A percentile compares a stretch with the other conserved stretches of the same genome.
Conservation (phyloP, 1,139 yeast species). For the Blastobotrys buckinghamii region DNA sequence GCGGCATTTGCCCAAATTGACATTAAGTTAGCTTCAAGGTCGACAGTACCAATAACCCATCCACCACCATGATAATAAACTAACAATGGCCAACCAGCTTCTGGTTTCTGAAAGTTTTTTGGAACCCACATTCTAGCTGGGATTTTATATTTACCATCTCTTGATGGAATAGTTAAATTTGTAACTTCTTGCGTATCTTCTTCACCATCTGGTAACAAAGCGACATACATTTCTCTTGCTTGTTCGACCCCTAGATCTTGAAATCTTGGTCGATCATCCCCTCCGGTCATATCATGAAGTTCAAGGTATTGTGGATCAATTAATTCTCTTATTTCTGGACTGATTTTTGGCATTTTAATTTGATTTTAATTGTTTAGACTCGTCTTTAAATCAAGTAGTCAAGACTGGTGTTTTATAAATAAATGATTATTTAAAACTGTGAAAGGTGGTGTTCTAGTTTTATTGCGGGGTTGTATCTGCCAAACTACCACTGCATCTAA, state of each 20-base stretch:
- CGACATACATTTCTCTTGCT: constrained; percentile 1
- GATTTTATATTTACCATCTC: background rate
- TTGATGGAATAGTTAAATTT: background rate
- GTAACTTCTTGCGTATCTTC: background rate
- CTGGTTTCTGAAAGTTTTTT: background rate
- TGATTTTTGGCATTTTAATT: constrained; percentile 4
- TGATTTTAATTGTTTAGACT: background rate
- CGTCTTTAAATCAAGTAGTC: too few relatives aligned
- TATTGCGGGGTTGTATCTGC: too few relatives aligned
- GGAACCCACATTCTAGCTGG: background rate
- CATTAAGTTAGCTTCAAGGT: constrained; percentile 6
- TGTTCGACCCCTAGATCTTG: constrained; percentile 1
- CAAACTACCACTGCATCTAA: too few relatives aligned
- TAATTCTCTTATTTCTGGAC: constrained; percentile 3
- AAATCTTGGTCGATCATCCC: background rate
- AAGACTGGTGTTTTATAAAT: too few relatives aligned
- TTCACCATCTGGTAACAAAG: background rate
- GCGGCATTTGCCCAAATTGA: constrained; percentile 9
- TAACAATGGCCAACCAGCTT: constrained; percentile 12
- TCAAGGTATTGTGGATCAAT: constrained; percentile 7
- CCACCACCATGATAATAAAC: constrained; percentile 13
- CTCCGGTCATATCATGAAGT: background rate
- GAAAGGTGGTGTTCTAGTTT: too few relatives aligned
- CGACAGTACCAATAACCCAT: constrained; percentile 9
- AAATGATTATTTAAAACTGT: too few relatives aligned